Evolutionary conservation across 495 filamentous ascomycete genomes (phyloP).

Genomic region (Trichoderma asperelloides): DNA sequence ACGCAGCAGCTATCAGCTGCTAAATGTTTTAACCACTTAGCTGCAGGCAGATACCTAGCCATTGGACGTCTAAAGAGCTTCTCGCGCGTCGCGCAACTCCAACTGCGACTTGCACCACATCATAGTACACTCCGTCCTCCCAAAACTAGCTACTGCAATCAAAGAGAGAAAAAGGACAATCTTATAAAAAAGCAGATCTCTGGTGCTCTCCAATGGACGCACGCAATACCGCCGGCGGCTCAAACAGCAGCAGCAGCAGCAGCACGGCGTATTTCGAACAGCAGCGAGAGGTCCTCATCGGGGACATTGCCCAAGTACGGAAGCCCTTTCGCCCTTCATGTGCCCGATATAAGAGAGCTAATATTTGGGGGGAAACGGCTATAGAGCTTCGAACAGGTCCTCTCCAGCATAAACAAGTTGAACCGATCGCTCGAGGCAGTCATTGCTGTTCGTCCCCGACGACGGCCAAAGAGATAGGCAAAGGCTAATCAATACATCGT

Average conservation of each 20-base stretch:
- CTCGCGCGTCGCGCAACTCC: neutral
- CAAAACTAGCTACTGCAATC: neutral
- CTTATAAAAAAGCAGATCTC: neutral
- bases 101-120: neutral
- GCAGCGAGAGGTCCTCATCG: slow-evolving; percentile 67
- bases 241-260: neutral
- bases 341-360: no score
- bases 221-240: neutral
- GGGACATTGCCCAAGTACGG: slow-evolving; percentile 68
- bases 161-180: neutral
- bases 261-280: slow-evolving; percentile 60
- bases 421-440: slow-evolving; percentile 89
- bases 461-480: neutral
- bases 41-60: neutral
- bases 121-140: no score
- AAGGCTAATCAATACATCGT: neutral
- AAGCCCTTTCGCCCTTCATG: slow-evolving; percentile 8
- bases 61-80: neutral
- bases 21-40: neutral
- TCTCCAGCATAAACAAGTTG: slow-evolving; percentile 91
- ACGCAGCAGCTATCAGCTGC: no score
- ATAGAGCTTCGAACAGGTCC: slow-evolving; percentile 87
- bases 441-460: slow-evolving; percentile 60
- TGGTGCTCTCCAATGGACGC: neutral
- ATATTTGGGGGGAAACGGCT: no score